Conservation (phyloP, 1,284 basidiomycete genomes). For the Stereum hirsutum region DNA sequence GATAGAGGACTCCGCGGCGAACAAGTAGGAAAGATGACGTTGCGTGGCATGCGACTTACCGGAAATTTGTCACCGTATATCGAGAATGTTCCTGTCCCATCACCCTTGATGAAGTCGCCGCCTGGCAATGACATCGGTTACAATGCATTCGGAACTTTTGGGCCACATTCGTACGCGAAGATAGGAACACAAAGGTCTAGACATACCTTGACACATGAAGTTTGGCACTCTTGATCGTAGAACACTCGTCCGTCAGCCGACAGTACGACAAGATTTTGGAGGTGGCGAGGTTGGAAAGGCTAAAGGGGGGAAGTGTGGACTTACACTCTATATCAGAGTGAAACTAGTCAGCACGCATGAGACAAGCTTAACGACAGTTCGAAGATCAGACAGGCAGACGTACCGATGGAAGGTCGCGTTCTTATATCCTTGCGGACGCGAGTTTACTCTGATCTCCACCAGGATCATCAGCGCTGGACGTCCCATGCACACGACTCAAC, state of each 20-base stretch:
- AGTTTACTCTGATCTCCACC: constrained; percentile 53
- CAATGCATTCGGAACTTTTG: neutral
- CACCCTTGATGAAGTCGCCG: constrained; percentile 82
- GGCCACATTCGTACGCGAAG: no score
- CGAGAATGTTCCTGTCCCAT: constrained; percentile 91
- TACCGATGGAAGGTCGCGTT: constrained; percentile 87
- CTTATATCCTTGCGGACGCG: constrained; percentile 86
- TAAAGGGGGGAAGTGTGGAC: constrained; percentile 16
- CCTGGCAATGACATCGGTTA: no score
- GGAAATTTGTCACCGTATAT: constrained; percentile 94
- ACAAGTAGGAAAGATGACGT: neutral
- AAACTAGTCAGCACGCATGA: constrained; percentile 14
- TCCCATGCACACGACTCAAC: constrained; percentile 2
- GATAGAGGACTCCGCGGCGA: neutral
- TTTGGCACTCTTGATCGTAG: constrained; percentile 48
- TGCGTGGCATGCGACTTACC: constrained; percentile 30
- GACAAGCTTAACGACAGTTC: constrained; percentile 6
- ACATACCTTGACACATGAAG: constrained; percentile 79
- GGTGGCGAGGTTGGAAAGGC: constrained; percentile 4
- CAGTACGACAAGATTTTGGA: no score
- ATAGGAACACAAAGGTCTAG: no score
- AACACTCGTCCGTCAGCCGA: neutral
- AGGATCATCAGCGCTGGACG: neutral
- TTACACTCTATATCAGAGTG: constrained; percentile 60
- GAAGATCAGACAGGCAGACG: constrained; percentile 12